phyloP scores from a whole-genome alignment of 192 early-diverging fungal genomes.

The Backusella tarrabulga region DNA sequence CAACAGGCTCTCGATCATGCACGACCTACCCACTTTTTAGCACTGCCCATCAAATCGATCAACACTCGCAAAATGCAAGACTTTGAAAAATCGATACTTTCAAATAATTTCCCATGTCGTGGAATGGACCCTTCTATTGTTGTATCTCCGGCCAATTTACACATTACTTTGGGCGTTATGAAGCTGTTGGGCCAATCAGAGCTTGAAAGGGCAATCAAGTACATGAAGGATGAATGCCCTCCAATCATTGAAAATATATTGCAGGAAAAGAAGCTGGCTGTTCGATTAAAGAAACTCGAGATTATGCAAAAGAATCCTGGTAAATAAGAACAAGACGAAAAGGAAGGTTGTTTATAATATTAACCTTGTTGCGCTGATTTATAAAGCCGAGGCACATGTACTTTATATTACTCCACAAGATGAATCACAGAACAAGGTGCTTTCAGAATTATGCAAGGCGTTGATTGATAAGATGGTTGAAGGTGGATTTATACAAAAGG shows the following conservation, averaged over 20 bases:
- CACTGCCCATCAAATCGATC: conserved; percentile 12
- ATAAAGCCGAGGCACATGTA: conserved; percentile 24
- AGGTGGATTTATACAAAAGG: conserved; percentile 21
- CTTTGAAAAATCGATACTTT: conserved; percentile 16
- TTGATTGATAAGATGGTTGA: conserved; percentile 18
- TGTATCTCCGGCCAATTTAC: conserved; percentile 18
- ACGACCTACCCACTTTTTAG: conserved; percentile 26
- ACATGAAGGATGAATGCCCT: conserved; percentile 19
- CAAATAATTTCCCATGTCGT: not conserved
- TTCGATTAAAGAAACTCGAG: conserved; percentile 19
- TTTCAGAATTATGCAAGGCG: conserved; percentile 18
- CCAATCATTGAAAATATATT: not conserved
- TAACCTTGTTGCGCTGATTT: not conserved
- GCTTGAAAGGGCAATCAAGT: conserved; percentile 14
- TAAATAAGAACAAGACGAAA: not conserved
- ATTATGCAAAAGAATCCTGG: conserved; percentile 28
- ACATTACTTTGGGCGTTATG: conserved; percentile 31
- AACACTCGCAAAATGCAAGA: conserved; percentile 21
- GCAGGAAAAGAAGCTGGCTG: not conserved
- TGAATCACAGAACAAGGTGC: conserved; percentile 18
- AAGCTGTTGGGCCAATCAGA: conserved; percentile 27
- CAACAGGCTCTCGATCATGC: conserved; percentile 15
- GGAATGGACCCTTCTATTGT: conserved; percentile 17
- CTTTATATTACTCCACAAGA: conserved; percentile 30
- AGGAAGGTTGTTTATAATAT: not conserved